Percentiles rank a stretch among this genome's conserved stretches.
These are phyloP conservation scores for Zygosaccharomyces sapae DNA, from an alignment of 1,139 yeast genomes.

Conservation along the genomic window DNA sequence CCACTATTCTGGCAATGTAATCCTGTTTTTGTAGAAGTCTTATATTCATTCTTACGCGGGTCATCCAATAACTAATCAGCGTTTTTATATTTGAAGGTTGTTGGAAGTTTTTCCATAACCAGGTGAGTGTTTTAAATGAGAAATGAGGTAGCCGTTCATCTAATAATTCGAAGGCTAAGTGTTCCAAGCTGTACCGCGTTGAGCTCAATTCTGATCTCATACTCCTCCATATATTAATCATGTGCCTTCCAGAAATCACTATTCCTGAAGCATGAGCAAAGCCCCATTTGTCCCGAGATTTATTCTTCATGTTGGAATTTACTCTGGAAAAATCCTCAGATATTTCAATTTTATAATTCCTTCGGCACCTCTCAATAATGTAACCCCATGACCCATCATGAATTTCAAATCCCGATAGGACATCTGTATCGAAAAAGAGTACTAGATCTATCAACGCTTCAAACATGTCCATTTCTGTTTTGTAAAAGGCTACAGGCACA, in stretches of 20 bases:
- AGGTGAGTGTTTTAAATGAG: constrained; percentile 47
- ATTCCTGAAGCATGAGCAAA: constrained; percentile 71
- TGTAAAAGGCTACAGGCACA: constrained; percentile 37
- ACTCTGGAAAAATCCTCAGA: constrained; percentile 51
- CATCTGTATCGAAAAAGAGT: constrained; percentile 74
- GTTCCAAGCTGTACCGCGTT: constrained; percentile 71
- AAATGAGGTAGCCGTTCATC: constrained; percentile 67
- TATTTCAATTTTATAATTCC: constrained; percentile 49
- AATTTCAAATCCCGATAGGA: constrained; percentile 79
- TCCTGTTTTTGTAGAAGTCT: constrained; percentile 60
- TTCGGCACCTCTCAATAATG: constrained; percentile 59
- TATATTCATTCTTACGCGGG: constrained; percentile 47
- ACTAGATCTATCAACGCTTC: constrained; percentile 52
- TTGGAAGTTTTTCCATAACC: constrained; percentile 43
- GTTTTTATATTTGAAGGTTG: constrained; percentile 35
- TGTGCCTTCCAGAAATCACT: constrained; percentile 70
- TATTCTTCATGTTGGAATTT: constrained; percentile 45
- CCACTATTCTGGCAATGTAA: constrained; percentile 65
- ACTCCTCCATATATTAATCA: constrained; percentile 79
- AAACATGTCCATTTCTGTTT: constrained; percentile 54
- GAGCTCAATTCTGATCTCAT: constrained; percentile 60
- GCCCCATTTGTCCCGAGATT: constrained; percentile 75
- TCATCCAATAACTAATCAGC: constrained; percentile 50
- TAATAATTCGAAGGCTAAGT: constrained; percentile 61
- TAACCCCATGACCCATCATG: constrained; percentile 88